phyloP scores from a whole-genome alignment of 257 asterid species.

The Euphrasia confusa region DNA sequence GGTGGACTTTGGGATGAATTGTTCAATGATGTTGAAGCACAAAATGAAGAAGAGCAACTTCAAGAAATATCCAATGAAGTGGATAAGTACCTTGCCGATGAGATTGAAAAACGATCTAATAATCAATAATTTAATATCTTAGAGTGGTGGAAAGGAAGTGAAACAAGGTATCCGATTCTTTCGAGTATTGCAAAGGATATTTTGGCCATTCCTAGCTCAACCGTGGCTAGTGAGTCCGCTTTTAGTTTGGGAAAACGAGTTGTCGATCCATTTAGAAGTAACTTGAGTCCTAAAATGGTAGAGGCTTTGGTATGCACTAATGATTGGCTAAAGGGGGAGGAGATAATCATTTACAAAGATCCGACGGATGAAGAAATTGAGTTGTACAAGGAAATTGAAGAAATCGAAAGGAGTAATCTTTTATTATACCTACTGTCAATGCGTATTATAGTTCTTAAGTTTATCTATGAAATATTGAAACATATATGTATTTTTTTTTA shows the following conservation, averaged over 20 bases:
- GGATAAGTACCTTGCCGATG: slow-evolving; percentile 1
- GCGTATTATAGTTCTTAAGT: too few relatives aligned
- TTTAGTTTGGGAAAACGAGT: neutral
- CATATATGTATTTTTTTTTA: too few relatives aligned
- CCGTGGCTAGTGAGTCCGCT: neutral
- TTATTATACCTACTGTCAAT: too few relatives aligned
- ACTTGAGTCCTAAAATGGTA: neutral
- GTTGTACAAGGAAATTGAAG: neutral
- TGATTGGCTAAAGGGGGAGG: neutral
- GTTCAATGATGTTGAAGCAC: neutral
- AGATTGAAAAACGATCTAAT: neutral
- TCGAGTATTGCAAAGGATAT: neutral
- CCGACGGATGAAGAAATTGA: neutral
- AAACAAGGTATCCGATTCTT: neutral
- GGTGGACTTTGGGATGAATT: neutral
- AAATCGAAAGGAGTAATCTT: neutral
- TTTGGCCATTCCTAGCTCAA: neutral
- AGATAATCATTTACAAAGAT: neutral
- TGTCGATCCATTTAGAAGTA: neutral
- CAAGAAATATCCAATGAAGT: slow-evolving; percentile 7
- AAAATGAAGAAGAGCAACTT: slow-evolving; percentile 1
- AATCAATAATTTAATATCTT: neutral
- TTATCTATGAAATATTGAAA: too few relatives aligned
- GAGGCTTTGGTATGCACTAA: neutral
- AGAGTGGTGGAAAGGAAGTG: neutral